Percentiles rank a stretch among this genome's conserved stretches.
phyloP scores from a whole-genome alignment of 2,329 filamentous ascomycete species.

The Cylindrodendrum hubeiense region DNA sequence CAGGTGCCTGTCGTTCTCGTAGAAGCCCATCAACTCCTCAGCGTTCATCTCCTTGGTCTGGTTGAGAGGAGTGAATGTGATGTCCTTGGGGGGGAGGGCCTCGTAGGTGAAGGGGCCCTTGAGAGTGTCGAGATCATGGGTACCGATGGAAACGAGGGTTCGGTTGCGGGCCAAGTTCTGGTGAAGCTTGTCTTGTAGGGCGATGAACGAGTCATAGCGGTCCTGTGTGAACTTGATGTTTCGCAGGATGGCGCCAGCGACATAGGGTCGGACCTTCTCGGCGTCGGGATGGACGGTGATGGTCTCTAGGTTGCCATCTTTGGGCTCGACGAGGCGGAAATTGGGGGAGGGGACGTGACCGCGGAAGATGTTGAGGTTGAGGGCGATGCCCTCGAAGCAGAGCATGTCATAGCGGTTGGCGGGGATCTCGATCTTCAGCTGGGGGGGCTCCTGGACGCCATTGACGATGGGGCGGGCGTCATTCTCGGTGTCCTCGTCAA shows the following conservation, averaged over 20 bases:
- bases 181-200: slow-evolving; percentile 97
- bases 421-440: slow-evolving; percentile 98
- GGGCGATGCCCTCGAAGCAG: slow-evolving; percentile 95
- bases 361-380: slow-evolving; percentile 96
- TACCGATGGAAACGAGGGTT: slow-evolving; percentile 96
- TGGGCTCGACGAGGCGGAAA: slow-evolving; percentile 80
- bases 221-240: slow-evolving; percentile 93
- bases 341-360: slow-evolving; percentile 81
- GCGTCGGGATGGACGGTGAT: slow-evolving; percentile 85
- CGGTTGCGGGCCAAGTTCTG: slow-evolving; percentile 94
- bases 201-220: slow-evolving; percentile 97
- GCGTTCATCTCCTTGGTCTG: slow-evolving; percentile 90
- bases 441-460: slow-evolving; percentile 86
- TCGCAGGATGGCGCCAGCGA: slow-evolving; percentile 89
- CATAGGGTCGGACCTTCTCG: slow-evolving; percentile 83
- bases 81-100: slow-evolving; percentile 89
- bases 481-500: slow-evolving; percentile 94
- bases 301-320: slow-evolving; percentile 79
- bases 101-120: slow-evolving; percentile 98
- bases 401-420: slow-evolving; percentile 96
- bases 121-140: slow-evolving; percentile 94
- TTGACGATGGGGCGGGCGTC: slow-evolving; percentile 79
- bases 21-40: slow-evolving; percentile 92
- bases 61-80: slow-evolving; percentile 91
- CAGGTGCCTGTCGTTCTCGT: slow-evolving; percentile 93